Conservation (phyloP, 352 stramenopile genomes). For the Thraustochytrium striatum region DNA sequence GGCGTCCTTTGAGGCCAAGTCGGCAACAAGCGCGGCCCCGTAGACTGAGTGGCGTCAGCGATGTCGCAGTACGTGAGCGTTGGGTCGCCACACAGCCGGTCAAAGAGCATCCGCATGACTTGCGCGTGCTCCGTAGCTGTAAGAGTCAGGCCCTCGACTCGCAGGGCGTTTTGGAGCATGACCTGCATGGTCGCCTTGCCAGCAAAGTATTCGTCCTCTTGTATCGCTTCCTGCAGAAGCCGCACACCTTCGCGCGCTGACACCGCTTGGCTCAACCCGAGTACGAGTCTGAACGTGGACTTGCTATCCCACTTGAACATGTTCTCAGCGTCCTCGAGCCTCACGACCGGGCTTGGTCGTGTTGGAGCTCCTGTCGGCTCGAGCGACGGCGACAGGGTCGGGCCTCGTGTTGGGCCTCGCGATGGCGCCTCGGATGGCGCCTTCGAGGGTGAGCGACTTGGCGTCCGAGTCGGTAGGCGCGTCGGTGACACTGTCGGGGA, state of each 20-base stretch:
- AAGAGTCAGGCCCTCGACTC: no score
- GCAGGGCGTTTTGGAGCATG: no score
- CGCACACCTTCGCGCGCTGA: not conserved
- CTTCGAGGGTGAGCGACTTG: not conserved
- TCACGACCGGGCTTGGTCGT: not conserved
- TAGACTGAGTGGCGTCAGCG: not conserved
- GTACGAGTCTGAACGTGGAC: not conserved
- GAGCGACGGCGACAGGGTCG: not conserved
- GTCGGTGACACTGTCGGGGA: not conserved
- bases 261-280: not conserved
- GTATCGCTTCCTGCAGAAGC: not conserved
- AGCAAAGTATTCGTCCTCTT: no score
- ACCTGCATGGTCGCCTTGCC: no score
- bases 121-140: not conserved
- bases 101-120: not conserved
- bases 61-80: not conserved
- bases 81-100: not conserved
- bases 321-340: not conserved
- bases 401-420: not conserved
- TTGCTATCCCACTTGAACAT: not conserved
- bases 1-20: not conserved
- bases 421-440: not conserved
- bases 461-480: not conserved
- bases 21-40: not conserved
- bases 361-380: slow-evolving; percentile 7